Conservation (phyloP, 148 eudicot species). For the Camellia sinensis region DNA sequence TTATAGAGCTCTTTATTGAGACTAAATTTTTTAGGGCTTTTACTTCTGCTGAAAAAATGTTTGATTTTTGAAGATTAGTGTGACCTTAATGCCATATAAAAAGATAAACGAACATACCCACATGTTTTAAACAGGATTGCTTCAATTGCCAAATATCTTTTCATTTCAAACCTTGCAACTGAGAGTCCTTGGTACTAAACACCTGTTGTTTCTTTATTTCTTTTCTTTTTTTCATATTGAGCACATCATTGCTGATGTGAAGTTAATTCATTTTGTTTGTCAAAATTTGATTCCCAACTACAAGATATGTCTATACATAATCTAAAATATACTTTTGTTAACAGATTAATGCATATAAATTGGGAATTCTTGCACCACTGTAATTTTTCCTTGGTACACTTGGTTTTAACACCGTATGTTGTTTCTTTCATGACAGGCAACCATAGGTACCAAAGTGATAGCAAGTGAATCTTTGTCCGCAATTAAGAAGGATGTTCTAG, state of each 20-base stretch:
- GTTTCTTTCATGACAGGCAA: constrained; percentile 55
- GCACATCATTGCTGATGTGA: not conserved
- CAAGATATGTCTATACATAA: not conserved
- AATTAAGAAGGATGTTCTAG: constrained; percentile 89
- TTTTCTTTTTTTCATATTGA: not conserved
- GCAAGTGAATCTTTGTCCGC: constrained; percentile 98
- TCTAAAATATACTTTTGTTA: not conserved
- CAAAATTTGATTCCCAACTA: not conserved
- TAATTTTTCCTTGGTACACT: not conserved
- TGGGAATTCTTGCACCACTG: not conserved
- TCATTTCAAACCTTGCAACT: not conserved
- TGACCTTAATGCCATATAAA: too few species aligned
- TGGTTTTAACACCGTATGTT: not conserved
- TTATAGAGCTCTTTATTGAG: not conserved
- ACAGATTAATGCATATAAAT: not conserved
- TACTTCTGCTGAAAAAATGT: too few species aligned
- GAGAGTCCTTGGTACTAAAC: not conserved
- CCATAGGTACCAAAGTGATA: constrained; percentile 91
- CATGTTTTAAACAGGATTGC: not conserved
- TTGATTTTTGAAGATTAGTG: too few species aligned
- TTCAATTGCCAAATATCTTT: not conserved
- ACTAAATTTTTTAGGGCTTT: too few species aligned
- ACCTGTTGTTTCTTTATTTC: not conserved
- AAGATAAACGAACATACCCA: too few species aligned
- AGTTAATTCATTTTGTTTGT: not conserved